These are phyloP conservation scores for Candida sanyiensis DNA, from an alignment of 805 yeast species.

Conservation along the genomic window DNA sequence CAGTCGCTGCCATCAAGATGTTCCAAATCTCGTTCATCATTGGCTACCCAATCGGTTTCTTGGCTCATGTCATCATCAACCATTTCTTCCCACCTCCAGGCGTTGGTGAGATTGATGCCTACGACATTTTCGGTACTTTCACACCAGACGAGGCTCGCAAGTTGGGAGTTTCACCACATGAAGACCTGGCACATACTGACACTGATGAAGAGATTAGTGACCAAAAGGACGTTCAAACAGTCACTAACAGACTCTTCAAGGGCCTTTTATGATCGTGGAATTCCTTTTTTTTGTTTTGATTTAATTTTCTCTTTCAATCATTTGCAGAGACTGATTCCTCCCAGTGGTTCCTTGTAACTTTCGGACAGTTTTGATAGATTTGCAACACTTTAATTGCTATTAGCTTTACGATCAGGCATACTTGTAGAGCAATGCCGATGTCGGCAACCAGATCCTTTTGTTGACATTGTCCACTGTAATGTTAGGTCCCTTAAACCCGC, in stretches of 20 bases:
- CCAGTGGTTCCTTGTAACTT: too few relatives aligned
- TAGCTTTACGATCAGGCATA: too few relatives aligned
- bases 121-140: conserved; percentile 30
- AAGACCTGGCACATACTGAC: conserved; percentile 4
- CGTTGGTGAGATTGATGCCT: conserved; percentile 28
- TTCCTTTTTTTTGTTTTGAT: neutral
- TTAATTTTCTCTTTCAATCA: too few relatives aligned
- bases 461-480: too few relatives aligned
- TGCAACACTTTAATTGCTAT: too few relatives aligned
- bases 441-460: too few relatives aligned
- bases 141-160: conserved; percentile 30
- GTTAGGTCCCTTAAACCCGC: too few relatives aligned
- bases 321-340: too few relatives aligned
- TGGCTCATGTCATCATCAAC: conserved; percentile 21
- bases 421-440: too few relatives aligned
- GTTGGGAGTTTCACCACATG: conserved; percentile 28
- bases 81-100: conserved; percentile 27
- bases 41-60: conserved; percentile 24
- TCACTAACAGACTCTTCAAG: conserved; percentile 8
- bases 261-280: conserved; percentile 1
- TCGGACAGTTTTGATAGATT: too few relatives aligned
- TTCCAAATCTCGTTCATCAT: conserved; percentile 24
- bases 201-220: conserved; percentile 1
- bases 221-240: conserved; percentile 4
- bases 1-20: conserved; percentile 24